A percentile compares a stretch with the other conserved stretches of the same genome.
Conservation (phyloP, 257 asterid genomes). For the Prunella vulgaris region DNA sequence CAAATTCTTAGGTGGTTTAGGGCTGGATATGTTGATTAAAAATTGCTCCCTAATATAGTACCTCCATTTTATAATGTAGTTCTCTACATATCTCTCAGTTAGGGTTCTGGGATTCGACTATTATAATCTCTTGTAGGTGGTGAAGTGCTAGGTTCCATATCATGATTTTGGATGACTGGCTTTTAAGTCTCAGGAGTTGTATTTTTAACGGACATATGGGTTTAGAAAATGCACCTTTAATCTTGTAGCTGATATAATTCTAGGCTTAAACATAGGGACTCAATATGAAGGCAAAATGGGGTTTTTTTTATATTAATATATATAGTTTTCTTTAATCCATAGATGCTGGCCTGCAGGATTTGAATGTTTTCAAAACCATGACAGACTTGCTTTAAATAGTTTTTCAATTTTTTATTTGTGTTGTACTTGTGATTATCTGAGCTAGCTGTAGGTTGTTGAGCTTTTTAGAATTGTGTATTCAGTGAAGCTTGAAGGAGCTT, state of each 20-base stretch:
- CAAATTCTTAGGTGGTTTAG: slow-evolving; percentile 7
- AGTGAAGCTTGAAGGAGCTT: slow-evolving; percentile 11
- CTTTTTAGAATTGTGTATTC: background rate
- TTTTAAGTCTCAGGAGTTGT: background rate
- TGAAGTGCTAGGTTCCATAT: background rate
- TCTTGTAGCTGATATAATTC: background rate
- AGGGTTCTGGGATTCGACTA: slow-evolving; percentile 3
- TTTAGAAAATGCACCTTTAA: background rate
- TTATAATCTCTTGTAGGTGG: background rate
- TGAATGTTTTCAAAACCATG: background rate
- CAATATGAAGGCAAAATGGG: background rate
- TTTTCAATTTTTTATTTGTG: background rate
- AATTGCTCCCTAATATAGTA: background rate
- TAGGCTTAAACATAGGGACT: slow-evolving; percentile 1
- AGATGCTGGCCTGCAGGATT: background rate
- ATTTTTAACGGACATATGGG: background rate
- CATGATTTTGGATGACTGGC: background rate
- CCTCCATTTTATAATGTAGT: slow-evolving; percentile 3
- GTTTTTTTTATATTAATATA: background rate
- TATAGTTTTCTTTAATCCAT: background rate
- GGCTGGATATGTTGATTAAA: slow-evolving; percentile 1
- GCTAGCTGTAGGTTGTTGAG: slow-evolving; percentile 4
- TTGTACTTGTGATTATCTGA: background rate
- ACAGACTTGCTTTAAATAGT: background rate
- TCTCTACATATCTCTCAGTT: background rate